Evolutionary conservation across 441 rosid species (phyloP), one percentile per base, ranked within the genome.

Genomic region (Syzygium malaccense): DNA sequence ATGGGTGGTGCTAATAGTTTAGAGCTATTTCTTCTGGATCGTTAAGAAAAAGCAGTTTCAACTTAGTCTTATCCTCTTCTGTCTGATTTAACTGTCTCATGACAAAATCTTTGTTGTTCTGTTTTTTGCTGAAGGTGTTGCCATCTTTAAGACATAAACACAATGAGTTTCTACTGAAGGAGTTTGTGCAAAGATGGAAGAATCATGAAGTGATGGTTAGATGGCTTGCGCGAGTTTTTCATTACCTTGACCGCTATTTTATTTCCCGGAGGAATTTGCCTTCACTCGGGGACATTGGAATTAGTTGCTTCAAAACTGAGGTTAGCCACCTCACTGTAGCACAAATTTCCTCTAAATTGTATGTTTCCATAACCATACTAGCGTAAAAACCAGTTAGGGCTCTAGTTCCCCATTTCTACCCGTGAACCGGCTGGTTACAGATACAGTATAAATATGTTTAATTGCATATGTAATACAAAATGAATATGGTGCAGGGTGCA

Each of bases 201-300:
- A 93, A 91, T 86, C 94, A 94, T 91, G 91, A 93, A 88, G 91
- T 94, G 60, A 93, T 92, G 93, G 93, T 94, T 87, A 90, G 93
- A 91, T 94, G 94, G 93, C 91, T 94, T 85, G 93, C 92, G 57
- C 93, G 94, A 55, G 92, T 92, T 92, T 94, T 94, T 88, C 87
- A 90, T 88, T 93, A 93, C 75, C 93, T 94, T 57, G 94, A 93
- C 49, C 93, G 94, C 20, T 92, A 93, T 89, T 94, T 91, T 86
- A 92, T 93, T 60, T 89, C 93, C 33, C 91, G 93, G 89, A 92
- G 91, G 87, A 90, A 88, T 55, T 85, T 93, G 78, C 92, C 95
- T 85, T 87, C 93, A 86, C 93, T 94, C 37, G 90, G 91, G 88
- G 94, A 94, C 91, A 94, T 93, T 88, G 95, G 94, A 48, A 91